These are phyloP conservation scores for Pythium phragmitis DNA, from an alignment of 352 stramenopile species.

Conservation along the genomic window DNA sequence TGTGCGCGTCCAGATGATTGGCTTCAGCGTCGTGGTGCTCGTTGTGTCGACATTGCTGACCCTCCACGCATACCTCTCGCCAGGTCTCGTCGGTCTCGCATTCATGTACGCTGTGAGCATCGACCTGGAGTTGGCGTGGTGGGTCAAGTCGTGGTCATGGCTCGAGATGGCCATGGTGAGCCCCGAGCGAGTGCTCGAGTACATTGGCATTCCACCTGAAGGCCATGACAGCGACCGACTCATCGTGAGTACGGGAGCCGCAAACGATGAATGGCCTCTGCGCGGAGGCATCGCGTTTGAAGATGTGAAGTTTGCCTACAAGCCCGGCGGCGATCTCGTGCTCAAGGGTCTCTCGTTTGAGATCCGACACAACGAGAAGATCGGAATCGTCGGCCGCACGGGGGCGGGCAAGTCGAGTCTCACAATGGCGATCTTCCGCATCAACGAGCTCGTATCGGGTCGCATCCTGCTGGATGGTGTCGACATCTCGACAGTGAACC, in stretches of 20 bases:
- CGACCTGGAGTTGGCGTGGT: conserved; percentile 67
- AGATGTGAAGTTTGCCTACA: conserved; percentile 82
- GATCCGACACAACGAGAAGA: conserved; percentile 51
- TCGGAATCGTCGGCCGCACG: conserved; percentile 54
- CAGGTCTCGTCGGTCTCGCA: conserved; percentile 79
- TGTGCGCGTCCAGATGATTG: conserved; percentile 51
- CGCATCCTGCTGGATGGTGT: conserved; percentile 40
- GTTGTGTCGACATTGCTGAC: conserved; percentile 40
- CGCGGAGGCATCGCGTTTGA: conserved; percentile 72
- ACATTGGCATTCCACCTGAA: conserved; percentile 35
- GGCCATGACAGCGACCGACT: conserved; percentile 14
- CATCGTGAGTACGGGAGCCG: conserved; percentile 17
- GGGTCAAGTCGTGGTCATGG: conserved; percentile 50
- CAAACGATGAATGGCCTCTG: conserved; percentile 54
- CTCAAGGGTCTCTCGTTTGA: conserved; percentile 51
- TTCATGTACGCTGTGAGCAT: conserved; percentile 88
- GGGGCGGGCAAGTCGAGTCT: conserved; percentile 20
- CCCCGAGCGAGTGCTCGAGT: conserved; percentile 53
- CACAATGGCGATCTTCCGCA: conserved; percentile 20
- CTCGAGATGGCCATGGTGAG: conserved; percentile 59
- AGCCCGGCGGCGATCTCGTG: conserved; percentile 41
- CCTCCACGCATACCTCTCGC: conserved; percentile 33
- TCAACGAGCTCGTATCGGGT: conserved; percentile 48
- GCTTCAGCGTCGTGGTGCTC: conserved; percentile 38
- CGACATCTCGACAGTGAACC: conserved; percentile 33